Percentiles rank a stretch among this genome's conserved stretches.
Conservation (phyloP, 306 rosid genomes). For the Corylus heterophylla region DNA sequence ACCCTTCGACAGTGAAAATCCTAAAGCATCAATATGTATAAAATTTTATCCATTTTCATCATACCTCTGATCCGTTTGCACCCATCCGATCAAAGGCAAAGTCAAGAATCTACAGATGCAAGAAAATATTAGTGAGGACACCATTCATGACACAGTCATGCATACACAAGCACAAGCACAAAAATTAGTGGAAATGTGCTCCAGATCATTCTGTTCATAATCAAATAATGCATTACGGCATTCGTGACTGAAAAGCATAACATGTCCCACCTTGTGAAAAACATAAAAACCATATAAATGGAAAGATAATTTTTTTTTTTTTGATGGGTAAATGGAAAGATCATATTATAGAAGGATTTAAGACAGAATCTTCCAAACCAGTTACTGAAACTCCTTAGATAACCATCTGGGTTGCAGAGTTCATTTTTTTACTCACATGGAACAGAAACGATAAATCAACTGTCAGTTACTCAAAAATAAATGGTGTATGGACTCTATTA, state of each 20-base stretch:
- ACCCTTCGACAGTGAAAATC: neutral
- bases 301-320: no score
- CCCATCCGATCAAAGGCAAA: slow-evolving; percentile 93
- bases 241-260: neutral
- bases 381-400: neutral
- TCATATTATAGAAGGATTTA: neutral
- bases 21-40: slow-evolving; percentile 1
- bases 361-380: neutral
- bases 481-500: neutral
- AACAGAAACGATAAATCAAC: slow-evolving; percentile 11
- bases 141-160: slow-evolving; percentile 12
- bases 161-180: neutral
- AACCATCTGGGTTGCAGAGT: neutral
- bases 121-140: slow-evolving; percentile 33
- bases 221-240: neutral
- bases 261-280: neutral
- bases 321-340: neutral
- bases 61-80: slow-evolving; percentile 80
- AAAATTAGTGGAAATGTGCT: neutral
- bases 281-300: neutral
- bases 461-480: neutral
- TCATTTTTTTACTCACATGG: slow-evolving; percentile 1
- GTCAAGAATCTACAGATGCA: slow-evolving; percentile 76
- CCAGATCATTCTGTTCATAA: neutral
- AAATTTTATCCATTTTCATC: slow-evolving; percentile 26